Percentiles rank a stretch among this genome's conserved stretches.
phyloP scores from a whole-genome alignment of 192 early-diverging fungal genomes.

The Podochytrium sp. region DNA sequence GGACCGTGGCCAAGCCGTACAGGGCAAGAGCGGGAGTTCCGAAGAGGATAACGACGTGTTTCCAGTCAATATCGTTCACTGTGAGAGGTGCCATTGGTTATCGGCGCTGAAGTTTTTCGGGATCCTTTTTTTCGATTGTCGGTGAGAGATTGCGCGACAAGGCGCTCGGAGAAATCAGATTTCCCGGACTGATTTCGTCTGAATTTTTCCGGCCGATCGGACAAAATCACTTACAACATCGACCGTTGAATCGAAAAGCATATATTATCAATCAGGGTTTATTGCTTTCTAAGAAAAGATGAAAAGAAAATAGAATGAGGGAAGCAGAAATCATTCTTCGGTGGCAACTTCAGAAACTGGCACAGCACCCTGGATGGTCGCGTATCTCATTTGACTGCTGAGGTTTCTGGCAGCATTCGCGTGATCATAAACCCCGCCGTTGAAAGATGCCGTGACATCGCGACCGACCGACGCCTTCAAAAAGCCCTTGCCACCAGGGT shows the following conservation, averaged over 20 bases:
- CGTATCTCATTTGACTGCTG: conserved; percentile 47
- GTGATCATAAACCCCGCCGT: conserved; percentile 86
- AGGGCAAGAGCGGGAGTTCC: conserved; percentile 76
- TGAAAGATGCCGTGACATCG: conserved; percentile 83
- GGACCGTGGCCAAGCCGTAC: conserved; percentile 78
- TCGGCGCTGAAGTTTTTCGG: no score
- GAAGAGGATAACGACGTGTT: conserved; percentile 33
- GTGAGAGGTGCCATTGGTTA: no score
- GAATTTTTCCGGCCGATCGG: neutral
- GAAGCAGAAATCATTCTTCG: neutral
- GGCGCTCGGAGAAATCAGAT: no score
- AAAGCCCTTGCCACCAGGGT: conserved; percentile 79
- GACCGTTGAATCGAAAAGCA: neutral
- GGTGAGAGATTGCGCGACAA: no score
- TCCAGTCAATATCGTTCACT: conserved; percentile 52
- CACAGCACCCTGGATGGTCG: neutral
- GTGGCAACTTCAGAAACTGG: neutral
- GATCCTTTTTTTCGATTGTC: no score
- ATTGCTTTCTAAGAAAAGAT: neutral
- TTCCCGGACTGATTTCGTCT: no score
- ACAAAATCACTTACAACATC: neutral
- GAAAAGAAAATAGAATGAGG: neutral
- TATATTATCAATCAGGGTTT: neutral
- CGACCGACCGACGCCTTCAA: conserved; percentile 76
- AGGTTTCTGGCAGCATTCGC: conserved; percentile 86